phyloP scores from a whole-genome alignment of 768 basidiomycete genomes.

The Hebeloma cylindrosporum region DNA sequence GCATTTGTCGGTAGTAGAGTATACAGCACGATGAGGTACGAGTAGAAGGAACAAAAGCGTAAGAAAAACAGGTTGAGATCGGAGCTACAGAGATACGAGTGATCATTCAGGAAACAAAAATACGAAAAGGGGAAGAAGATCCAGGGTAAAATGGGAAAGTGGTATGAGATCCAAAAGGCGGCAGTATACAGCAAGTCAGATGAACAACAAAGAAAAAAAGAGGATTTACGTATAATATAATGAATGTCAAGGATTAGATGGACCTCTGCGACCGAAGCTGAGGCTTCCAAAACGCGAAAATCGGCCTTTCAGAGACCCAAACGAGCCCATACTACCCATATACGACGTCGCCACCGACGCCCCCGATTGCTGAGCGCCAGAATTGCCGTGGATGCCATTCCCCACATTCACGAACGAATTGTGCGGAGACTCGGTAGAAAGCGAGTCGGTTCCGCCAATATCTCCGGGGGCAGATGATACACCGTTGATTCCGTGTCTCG shows the following conservation, averaged over 20 bases:
- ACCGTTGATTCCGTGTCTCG: constrained; percentile 80
- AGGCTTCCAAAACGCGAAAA: constrained; percentile 78
- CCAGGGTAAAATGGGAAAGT: neutral
- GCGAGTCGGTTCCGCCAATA: constrained; percentile 52
- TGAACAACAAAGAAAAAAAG: constrained; percentile 6
- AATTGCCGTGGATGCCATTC: constrained; percentile 42
- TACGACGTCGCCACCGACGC: constrained; percentile 65
- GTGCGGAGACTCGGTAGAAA: constrained; percentile 67
- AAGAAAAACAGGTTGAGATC: too few species aligned
- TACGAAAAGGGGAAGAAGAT: neutral
- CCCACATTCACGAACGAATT: constrained; percentile 77
- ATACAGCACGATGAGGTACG: constrained; percentile 2
- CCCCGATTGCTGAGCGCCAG: constrained; percentile 46
- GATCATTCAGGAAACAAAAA: too few species aligned
- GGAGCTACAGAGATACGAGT: too few species aligned
- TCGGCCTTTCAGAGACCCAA: constrained; percentile 68
- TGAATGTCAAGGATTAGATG: constrained; percentile 15
- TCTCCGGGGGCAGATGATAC: constrained; percentile 79
- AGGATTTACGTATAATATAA: neutral
- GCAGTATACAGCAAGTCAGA: neutral
- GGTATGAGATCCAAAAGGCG: neutral
- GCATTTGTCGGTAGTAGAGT: neutral
- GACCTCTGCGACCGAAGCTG: constrained; percentile 56
- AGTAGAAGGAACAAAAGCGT: neutral
- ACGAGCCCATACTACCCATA: constrained; percentile 56